Percentiles rank a stretch among this genome's conserved stretches.
These are phyloP conservation scores for Trichoderma lentiforme DNA, from an alignment of 2,329 filamentous ascomycete species.

Conservation along the genomic window DNA sequence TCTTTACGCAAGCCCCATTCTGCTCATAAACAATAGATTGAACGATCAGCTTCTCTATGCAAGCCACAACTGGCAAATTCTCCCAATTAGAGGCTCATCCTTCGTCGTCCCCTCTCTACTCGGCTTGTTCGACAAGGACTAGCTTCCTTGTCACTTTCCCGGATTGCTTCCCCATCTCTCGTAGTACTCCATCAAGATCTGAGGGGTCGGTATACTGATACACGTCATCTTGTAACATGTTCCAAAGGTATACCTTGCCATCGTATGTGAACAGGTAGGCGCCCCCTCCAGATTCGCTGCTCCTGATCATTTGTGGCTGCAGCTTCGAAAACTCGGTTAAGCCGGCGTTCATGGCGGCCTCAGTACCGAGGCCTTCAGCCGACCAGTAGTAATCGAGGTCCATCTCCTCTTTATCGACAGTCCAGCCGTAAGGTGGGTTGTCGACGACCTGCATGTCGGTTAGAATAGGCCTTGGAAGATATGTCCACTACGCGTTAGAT, in stretches of 20 bases:
- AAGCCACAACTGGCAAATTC: background rate
- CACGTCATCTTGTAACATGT: background rate
- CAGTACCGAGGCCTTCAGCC: background rate
- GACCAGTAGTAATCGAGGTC: background rate
- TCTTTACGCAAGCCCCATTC: background rate
- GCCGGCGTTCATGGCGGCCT: background rate
- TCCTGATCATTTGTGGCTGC: background rate
- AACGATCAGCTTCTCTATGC: background rate
- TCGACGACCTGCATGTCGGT: background rate
- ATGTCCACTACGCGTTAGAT: background rate
- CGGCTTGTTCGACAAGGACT: background rate
- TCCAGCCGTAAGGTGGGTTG: background rate
- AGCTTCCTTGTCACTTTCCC: background rate
- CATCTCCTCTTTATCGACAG: background rate
- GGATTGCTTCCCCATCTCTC: background rate
- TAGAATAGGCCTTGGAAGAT: background rate
- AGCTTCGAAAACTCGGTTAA: background rate
- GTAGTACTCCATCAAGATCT: background rate
- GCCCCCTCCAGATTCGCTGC: background rate
- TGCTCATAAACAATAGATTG: background rate
- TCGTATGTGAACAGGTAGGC: background rate
- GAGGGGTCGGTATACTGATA: background rate
- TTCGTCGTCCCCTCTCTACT: background rate
- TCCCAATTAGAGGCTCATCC: background rate
- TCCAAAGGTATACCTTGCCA: background rate